Evolutionary conservation across 805 yeast species (phyloP).

Genomic region (Metschnikowia lochheadii): DNA sequence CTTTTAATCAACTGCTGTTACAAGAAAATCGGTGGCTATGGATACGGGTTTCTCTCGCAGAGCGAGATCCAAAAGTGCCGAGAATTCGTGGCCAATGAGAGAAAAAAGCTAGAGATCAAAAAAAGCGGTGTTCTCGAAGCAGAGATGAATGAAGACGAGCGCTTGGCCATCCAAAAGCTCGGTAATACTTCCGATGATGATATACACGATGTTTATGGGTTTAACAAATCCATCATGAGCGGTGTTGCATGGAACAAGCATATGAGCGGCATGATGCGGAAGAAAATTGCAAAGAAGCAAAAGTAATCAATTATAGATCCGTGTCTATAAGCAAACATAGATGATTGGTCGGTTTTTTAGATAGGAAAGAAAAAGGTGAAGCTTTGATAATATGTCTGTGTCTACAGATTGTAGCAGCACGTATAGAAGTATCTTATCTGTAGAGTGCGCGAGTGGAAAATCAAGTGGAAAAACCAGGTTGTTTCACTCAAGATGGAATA

Average conservation of each 20-base stretch:
- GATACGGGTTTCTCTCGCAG: constrained; percentile 71
- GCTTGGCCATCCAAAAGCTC: constrained; percentile 25
- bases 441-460: background rate
- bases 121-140: constrained; percentile 27
- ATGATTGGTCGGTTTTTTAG: too few relatives aligned
- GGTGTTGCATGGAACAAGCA: constrained; percentile 65
- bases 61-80: constrained; percentile 78
- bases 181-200: constrained; percentile 23
- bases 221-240: constrained; percentile 41
- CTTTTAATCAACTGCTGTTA: constrained; percentile 69
- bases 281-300: constrained; percentile 7
- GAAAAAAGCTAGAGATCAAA: constrained; percentile 37
- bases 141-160: constrained; percentile 38
- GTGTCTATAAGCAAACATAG: background rate
- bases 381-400: too few relatives aligned
- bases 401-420: background rate
- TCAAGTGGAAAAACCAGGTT: background rate
- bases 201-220: constrained; percentile 43
- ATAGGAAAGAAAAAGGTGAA: too few relatives aligned
- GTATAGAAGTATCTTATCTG: background rate
- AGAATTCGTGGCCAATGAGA: constrained; percentile 65
- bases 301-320: background rate
- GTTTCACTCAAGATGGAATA: constrained; percentile 26
- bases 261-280: constrained; percentile 47
- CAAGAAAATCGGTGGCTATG: constrained; percentile 60